Evolutionary conservation across 805 yeast genomes (phyloP).

Genomic region (Wickerhamiella lipophila): DNA sequence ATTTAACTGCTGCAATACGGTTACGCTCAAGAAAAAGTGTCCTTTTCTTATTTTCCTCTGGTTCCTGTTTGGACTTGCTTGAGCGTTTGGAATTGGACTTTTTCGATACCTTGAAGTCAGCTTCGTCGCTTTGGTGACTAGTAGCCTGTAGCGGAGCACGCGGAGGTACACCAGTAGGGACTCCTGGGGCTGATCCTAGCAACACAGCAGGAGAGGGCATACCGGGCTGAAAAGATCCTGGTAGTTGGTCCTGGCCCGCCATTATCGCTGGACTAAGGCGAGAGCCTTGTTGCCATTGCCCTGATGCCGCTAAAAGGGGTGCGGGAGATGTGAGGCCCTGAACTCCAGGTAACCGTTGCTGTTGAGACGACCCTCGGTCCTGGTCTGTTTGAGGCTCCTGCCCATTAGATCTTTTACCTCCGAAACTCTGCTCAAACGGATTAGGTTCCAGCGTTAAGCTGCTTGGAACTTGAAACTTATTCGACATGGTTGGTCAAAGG

Average conservation of each 20-base stretch:
- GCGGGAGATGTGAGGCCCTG: constrained; percentile 24
- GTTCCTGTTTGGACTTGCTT: not conserved
- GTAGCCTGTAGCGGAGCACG: too few relatives aligned
- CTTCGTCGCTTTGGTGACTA: too few relatives aligned
- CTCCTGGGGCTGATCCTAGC: not conserved
- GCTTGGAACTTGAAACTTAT: constrained; percentile 12
- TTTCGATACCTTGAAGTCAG: not conserved
- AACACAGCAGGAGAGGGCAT: constrained; percentile 9
- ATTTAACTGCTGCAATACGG: constrained; percentile 88
- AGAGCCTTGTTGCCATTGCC: constrained; percentile 4
- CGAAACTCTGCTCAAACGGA: constrained; percentile 91
- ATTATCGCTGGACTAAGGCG: constrained; percentile 24
- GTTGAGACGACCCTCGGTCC: constrained; percentile 5
- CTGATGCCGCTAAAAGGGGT: constrained; percentile 16
- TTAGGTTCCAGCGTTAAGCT: constrained; percentile 78
- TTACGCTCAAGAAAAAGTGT: constrained; percentile 75
- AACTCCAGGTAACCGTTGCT: constrained; percentile 20
- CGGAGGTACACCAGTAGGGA: not conserved
- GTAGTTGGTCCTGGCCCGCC: constrained; percentile 12
- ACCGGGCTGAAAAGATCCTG: not conserved
- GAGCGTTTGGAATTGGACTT: not conserved
- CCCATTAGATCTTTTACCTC: constrained; percentile 31
- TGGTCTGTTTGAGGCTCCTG: not conserved
- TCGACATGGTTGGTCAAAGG: constrained; percentile 1
- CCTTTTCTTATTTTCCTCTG: constrained; percentile 59